Base-by-base conservation (phyloP, 441 rosid genomes). In the Pelargonium australe region DNA sequence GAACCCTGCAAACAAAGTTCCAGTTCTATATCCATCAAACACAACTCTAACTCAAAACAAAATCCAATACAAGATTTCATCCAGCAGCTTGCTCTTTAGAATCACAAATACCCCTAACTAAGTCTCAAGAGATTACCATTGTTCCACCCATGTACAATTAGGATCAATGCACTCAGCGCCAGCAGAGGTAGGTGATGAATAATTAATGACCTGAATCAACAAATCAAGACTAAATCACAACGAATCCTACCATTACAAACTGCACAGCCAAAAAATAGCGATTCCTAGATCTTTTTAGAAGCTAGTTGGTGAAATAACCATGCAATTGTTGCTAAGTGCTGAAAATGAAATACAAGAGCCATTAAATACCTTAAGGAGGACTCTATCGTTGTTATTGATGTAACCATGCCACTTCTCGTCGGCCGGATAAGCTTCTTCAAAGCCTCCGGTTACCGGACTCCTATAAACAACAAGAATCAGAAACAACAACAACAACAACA, bases 391-490 rank as follows among this genome's bases (percentile, higher is more conserved):
- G 73, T 90, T 91, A 64, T 94, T 91, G 61, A 94, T 91, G 77
- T 91, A 91, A 43, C 99, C 99, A 64, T 89, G 95, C 99, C 99
- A 94, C 70, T 88, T 87, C 75, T 91, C 99, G 74, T 95, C 97
- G 17, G 99, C 89, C 0, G 99, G 96, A 68, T 90, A 94, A 23
- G 92, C 94, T 45, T 82, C 91, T 0, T 80, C 85, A 72, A 89
- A 89, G 6, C 85, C 87, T 69, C 76, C 99, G 16, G 77, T 80
- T 3, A 85, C 75, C 2, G 97, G 99, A 72, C 92, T 83, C 85
- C 98, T 93, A 73, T 41, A 43, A 63, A 19, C 60, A 16, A 58
- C 37, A 71, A 58, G 4, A 31, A 34, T 34, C 40, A 1, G 7
- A 34, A 31, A 3, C 37, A 28, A 60, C n/a, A n/a, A n/a, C n/a